Percentiles rank a stretch among this genome's conserved stretches.
Conservation (phyloP, 306 rosid genomes). For the Boehmeria nivea region DNA sequence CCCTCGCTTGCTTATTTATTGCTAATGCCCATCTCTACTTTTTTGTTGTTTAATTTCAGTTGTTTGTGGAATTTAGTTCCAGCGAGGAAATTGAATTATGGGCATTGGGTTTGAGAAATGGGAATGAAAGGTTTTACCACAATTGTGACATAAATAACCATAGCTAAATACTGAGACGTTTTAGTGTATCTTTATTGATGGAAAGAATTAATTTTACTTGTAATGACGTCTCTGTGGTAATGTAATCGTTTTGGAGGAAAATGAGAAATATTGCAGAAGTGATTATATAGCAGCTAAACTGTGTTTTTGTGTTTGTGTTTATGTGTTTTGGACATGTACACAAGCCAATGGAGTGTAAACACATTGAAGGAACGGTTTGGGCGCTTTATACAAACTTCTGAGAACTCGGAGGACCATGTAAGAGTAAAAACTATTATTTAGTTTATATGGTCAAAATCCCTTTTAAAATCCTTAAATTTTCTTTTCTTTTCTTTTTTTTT, state of each 20-base stretch:
- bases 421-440: no score
- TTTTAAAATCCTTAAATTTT: neutral
- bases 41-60: neutral
- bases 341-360: constrained; percentile 21
- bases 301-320: constrained; percentile 13
- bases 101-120: neutral
- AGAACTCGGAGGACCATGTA: constrained; percentile 21
- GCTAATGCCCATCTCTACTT: neutral
- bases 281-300: neutral
- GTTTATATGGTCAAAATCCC: neutral
- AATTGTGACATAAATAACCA: no score
- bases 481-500: no score
- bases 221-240: no score
- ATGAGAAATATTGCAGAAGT: no score
- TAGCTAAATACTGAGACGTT: no score
- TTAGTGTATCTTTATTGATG: no score
- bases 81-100: neutral
- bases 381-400: constrained; percentile 28
- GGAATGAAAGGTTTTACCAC: no score
- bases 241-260: no score
- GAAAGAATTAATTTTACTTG: no score
- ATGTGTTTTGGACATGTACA: constrained; percentile 31
- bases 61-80: neutral
- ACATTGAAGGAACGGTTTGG: constrained; percentile 18
- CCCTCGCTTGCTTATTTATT: neutral